Evolutionary conservation across 1,139 yeast species (phyloP), one percentile per base, ranked within the genome.

Genomic region (Spathaspora sp.): DNA sequence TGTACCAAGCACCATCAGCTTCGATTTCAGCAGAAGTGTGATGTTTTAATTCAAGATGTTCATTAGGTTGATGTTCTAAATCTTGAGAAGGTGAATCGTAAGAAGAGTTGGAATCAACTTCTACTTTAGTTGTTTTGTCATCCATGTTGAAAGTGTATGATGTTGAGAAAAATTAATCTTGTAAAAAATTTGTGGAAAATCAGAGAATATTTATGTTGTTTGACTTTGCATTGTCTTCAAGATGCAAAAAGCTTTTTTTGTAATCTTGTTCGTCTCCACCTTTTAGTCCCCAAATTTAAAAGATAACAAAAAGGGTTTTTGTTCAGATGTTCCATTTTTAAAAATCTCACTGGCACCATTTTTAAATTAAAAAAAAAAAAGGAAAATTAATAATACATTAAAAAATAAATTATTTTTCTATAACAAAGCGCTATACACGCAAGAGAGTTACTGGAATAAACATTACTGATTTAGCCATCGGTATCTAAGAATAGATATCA

Each of bases 1-100:
- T 78, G 54, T 73, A 75, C 80, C 80, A 74, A 47, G 62, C 56
- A 17, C 72, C 72, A 40, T 61, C 56, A 11, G 69, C 49, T 23
- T 59, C 66, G 31, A 65, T 67, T 43, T 66, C 72, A 10, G 51
- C 64, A 2, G 51, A 45, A 5, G 72, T 55, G 50, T 68, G 68
- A 13, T 56, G 56, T 47, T 58, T 62, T 31, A 65, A 56, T 39
- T 56, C 68, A 41, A 65, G 51, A 44, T 64, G 67, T 25, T 54
- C 56, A 54, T 34, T n/a, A n/a, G n/a, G 47, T 26, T 44, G 47
- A n/a, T 20, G 25, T 41, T 50, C 52, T 26, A 47, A 43, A 40
- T 51, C 55, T 20, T 50, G 45, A 24, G 49, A 31, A 6, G 36
- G 36, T 7, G 36, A 31, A n/a, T 31, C 36, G 36, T n/a, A 31